phyloP scores from a whole-genome alignment of 768 basidiomycete genomes.

The Leccinum pellstonianum region DNA sequence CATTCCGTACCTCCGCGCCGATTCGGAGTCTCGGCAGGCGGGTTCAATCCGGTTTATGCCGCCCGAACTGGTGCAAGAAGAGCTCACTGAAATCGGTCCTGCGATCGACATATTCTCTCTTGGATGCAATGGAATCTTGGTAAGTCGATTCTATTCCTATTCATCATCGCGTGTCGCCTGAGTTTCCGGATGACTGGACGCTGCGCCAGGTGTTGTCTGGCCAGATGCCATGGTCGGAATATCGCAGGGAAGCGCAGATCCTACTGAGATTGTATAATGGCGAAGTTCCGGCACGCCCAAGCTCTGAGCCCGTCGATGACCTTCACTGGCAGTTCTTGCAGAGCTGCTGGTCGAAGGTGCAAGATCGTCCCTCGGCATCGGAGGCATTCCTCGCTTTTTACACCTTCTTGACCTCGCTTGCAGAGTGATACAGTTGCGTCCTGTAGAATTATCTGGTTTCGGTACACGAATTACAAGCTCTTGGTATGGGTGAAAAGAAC shows the following conservation, averaged over 20 bases:
- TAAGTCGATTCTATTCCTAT: not conserved
- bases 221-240: slow-evolving; percentile 15
- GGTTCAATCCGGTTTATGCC: slow-evolving; percentile 17
- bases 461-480: not conserved
- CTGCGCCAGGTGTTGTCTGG: slow-evolving; percentile 13
- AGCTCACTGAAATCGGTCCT: not conserved
- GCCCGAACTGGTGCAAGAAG: slow-evolving; percentile 10
- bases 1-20: slow-evolving; percentile 11
- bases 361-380: slow-evolving; percentile 13
- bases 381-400: slow-evolving; percentile 13
- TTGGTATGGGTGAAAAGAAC: not conserved
- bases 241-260: slow-evolving; percentile 6
- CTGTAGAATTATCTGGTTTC: not conserved
- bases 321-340: slow-evolving; percentile 10
- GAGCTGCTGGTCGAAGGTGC: slow-evolving; percentile 11
- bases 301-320: slow-evolving; percentile 35
- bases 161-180: not conserved
- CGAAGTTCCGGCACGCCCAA: slow-evolving; percentile 8
- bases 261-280: slow-evolving; percentile 2
- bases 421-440: not conserved
- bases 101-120: slow-evolving; percentile 14
- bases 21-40: slow-evolving; percentile 10
- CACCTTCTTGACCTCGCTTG: slow-evolving; percentile 6
- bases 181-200: not conserved
- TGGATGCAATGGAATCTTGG: slow-evolving; percentile 14